phyloP scores from a whole-genome alignment of 345 rosid genomes.

The Triadica sebifera region DNA sequence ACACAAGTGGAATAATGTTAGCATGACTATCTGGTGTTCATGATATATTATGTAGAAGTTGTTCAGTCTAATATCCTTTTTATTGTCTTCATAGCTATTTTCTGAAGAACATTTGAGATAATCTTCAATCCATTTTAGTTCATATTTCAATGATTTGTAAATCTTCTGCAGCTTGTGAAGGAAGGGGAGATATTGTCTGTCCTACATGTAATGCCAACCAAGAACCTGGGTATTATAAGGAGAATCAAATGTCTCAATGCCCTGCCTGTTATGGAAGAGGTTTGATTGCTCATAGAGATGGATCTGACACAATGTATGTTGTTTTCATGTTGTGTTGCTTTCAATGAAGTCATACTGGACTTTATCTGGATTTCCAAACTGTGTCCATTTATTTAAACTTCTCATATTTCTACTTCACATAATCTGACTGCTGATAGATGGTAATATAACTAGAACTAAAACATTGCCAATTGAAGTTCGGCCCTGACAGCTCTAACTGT shows the following conservation, averaged over 20 bases:
- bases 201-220: conserved; percentile 67
- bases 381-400: not conserved
- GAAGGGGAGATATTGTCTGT: conserved; percentile 67
- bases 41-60: not conserved
- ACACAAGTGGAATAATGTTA: conserved; percentile 3
- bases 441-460: not conserved
- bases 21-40: not conserved
- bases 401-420: not conserved
- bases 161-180: conserved; percentile 57
- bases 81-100: not conserved
- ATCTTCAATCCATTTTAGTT: not conserved
- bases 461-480: not conserved
- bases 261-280: conserved; percentile 81
- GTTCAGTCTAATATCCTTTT: not conserved
- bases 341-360: not conserved
- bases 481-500: too few species aligned
- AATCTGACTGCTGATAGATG: not conserved
- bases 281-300: conserved; percentile 87
- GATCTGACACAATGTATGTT: conserved; percentile 81
- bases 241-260: conserved; percentile 68
- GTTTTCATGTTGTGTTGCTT: conserved; percentile 5
- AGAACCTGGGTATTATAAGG: conserved; percentile 77
- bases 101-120: not conserved
- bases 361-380: not conserved
- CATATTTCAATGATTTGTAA: not conserved